Base-by-base conservation (phyloP, 768 basidiomycete species). In the Dioszegia aurantiaca region DNA sequence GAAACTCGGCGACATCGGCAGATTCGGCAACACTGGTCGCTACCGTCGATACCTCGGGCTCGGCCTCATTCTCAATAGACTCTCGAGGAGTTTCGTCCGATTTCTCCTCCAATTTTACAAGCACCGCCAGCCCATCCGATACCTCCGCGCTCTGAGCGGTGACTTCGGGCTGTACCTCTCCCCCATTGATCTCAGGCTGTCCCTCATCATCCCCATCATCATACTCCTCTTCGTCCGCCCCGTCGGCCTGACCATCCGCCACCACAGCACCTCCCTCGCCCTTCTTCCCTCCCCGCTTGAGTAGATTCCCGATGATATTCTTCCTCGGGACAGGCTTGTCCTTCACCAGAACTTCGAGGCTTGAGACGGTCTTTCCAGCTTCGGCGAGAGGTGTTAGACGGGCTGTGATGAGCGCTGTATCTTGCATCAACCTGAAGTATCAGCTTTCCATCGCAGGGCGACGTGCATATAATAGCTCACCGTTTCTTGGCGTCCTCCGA, bases 401-500 rank as follows among this genome's bases (percentile, higher is more conserved):
- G 68, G 86, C 82, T 65, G 88, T 84, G 56, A 95, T 78, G 69
- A 84, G 89, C 40, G 79, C 84, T 11, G 86, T 88, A 69, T 97
- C 92, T 60, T 83, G 84, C 52, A 90, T 78, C 67, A 97, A 80
- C 68, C 92, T 94, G 72, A 41, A 33, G 2, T n/a, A 44, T 45
- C 28, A 55, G 47, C 19, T 6, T 47, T 36, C 30, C 30, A 9
- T 28, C 0, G n/a, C 23, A 51, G 30, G 54, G 3, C 41, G 17
- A 11, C 4, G 14, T 33, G 21, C 16, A 5, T 31, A 19, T 2
- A 30, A 78, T 83, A 60, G 14, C 33, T 33, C 65, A 90, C 90
- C 90, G 85, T 57, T 85, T 83, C 79, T 94, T 95, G 23, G 89
- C 91, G 60, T 87, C 88, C 59, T 84, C 84, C 68, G 83, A 84